Evolutionary conservation across 108 stramenopile species (phyloP).

Genomic region (Cyclotella atomus): DNA sequence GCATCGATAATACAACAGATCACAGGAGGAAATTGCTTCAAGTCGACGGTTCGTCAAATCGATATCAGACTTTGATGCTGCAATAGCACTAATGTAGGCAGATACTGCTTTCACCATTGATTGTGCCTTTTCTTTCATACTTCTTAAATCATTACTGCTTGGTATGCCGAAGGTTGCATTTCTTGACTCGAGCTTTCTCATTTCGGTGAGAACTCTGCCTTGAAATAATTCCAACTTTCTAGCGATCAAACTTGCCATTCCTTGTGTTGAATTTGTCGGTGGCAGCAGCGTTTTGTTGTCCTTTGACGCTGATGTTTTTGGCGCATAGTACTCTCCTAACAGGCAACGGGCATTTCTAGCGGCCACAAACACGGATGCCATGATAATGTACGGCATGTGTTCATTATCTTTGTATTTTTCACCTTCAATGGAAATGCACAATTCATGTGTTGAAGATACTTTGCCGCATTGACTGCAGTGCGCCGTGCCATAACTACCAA

Average conservation of each 20-base stretch:
- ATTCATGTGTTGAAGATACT: no score
- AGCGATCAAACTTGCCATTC: conserved; percentile 21
- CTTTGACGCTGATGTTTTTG: conserved; percentile 2
- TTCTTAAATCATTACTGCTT: conserved; percentile 16
- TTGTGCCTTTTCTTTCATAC: conserved; percentile 34
- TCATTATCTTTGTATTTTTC: no score
- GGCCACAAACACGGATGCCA: no score
- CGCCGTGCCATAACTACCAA: no score
- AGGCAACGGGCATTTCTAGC: conserved; percentile 40
- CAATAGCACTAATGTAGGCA: conserved; percentile 26
- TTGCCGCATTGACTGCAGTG: no score
- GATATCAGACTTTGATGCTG: neutral
- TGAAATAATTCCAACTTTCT: conserved; percentile 17
- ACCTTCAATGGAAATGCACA: no score
- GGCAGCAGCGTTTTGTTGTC: conserved; percentile 10
- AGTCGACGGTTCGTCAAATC: conserved; percentile 13
- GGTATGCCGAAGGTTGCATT: neutral
- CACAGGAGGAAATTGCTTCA: conserved; percentile 34
- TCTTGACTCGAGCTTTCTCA: conserved; percentile 26
- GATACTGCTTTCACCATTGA: conserved; percentile 16
- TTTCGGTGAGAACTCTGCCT: conserved; percentile 17
- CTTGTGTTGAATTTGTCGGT: conserved; percentile 29
- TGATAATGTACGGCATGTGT: no score
- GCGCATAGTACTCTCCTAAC: conserved; percentile 34
- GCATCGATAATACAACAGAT: conserved; percentile 39